phyloP scores from a whole-genome alignment of 1,284 basidiomycete genomes.

The Cutaneotrichosporon mucoides region DNA sequence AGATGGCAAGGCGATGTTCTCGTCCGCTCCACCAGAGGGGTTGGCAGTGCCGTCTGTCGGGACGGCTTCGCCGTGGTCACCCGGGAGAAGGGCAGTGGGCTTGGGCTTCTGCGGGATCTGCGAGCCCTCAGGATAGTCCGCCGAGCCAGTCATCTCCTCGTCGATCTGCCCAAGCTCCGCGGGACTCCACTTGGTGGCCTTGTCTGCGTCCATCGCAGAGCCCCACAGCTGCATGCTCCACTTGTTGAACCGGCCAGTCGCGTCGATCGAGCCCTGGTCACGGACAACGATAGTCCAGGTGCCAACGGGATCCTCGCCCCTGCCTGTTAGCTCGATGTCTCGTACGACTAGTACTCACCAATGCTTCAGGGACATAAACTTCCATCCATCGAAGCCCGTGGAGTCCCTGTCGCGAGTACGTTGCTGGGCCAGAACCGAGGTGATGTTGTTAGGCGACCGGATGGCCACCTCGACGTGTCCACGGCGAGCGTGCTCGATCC shows the following conservation, averaged over 20 bases:
- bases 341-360: slow-evolving; percentile 59
- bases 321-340: slow-evolving; percentile 40
- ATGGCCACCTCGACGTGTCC: slow-evolving; percentile 94
- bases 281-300: slow-evolving; percentile 84
- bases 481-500: slow-evolving; percentile 79
- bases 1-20: no score
- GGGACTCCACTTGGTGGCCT: slow-evolving; percentile 60
- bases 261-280: slow-evolving; percentile 63
- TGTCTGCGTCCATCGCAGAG: slow-evolving; percentile 67
- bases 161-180: slow-evolving; percentile 44
- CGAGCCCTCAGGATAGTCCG: slow-evolving; percentile 18
- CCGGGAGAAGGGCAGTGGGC: slow-evolving; percentile 82
- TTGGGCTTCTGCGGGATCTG: slow-evolving; percentile 62
- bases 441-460: slow-evolving; percentile 77
- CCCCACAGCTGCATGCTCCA: slow-evolving; percentile 97
- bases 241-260: slow-evolving; percentile 75
- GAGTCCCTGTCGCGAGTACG: slow-evolving; percentile 65
- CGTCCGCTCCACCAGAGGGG: neutral
- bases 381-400: slow-evolving; percentile 86
- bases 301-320: slow-evolving; percentile 91
- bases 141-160: slow-evolving; percentile 45
- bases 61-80: slow-evolving; percentile 63
- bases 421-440: slow-evolving; percentile 73
- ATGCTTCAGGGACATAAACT: slow-evolving; percentile 97
- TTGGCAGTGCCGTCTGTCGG: neutral